Base-by-base conservation (phyloP, 2,329 filamentous ascomycete species). In the Talaromyces sp. region DNA sequence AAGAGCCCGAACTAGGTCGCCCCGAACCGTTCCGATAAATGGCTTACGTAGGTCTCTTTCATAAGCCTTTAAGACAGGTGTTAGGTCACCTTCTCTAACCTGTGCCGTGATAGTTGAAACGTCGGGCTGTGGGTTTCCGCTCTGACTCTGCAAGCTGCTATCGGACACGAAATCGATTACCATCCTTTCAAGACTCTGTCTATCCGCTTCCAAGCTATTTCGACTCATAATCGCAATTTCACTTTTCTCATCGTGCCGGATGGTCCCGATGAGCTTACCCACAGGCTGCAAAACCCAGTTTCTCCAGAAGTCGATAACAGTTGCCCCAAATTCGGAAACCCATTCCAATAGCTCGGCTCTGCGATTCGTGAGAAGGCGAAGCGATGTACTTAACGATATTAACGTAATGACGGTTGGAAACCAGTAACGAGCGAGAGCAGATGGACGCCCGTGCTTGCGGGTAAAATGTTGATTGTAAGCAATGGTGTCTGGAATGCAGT, bases 181-280 rank as follows among this genome's bases (percentile, higher is more conserved):
- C 94, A 99, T 99, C 50, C 94, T 87, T 73, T 99, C 93, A 33
- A 99, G 78, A 68, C 91, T 97, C 56, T 91, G 90, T 33, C 91
- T 85, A 70, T 99, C 94, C 1, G 92, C 91, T 70, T 88, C 87
- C 21, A 99, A 81, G 64, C 91, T 97, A 64, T 93, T 88, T 60
- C 91, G 89, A 75, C 91, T 97, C 89, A 99, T 94, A 63, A 99
- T 89, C 45, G 93, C 94, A 63, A 99, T 93, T 70, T 97, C 93
- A 69, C 91, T 96, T 64, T 86, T 88, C 66, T 89, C 86, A 67
- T 97, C 91, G 71, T 97, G 94, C 5, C 93, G 86, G 64, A 99
- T 97, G 0, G 94, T 99, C 51, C 88, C 86, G 59, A 99, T 84
- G 17, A 99, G 81, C 70, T 91, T 93, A 65, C 85, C 85, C 0